A percentile compares a stretch with the other conserved stretches of the same genome.
Evolutionary conservation across 169 alveolate species (phyloP).

Genomic region (Plasmodium vinckei): DNA sequence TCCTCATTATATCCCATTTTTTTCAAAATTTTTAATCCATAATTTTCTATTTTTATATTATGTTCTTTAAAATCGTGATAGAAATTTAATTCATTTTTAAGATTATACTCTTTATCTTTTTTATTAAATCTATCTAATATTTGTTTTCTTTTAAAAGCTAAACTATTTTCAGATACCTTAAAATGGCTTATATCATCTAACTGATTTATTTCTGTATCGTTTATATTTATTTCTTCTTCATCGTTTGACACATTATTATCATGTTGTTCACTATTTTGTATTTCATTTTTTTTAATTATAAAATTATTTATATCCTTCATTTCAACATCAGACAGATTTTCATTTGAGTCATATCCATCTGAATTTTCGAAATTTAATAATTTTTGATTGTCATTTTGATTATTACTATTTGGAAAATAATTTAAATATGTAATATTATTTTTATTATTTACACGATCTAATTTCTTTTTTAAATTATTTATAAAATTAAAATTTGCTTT

Average conservation of each 20-base stretch:
- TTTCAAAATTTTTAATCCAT: constrained; percentile 27
- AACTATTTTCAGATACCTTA: constrained; percentile 27
- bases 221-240: neutral
- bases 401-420: constrained; percentile 11
- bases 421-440: constrained; percentile 51
- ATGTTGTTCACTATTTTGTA: neutral
- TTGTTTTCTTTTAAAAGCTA: constrained; percentile 57
- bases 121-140: constrained; percentile 38
- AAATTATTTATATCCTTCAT: neutral
- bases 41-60: constrained; percentile 39
- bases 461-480: constrained; percentile 34
- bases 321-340: constrained; percentile 2
- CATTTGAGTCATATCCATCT: neutral
- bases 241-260: neutral
- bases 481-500: constrained; percentile 19
- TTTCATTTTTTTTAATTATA: neutral
- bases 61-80: constrained; percentile 70
- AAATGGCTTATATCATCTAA: neutral
- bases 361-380: neutral
- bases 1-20: constrained; percentile 74
- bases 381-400: neutral
- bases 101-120: constrained; percentile 27
- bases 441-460: constrained; percentile 44
- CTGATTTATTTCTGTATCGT: neutral
- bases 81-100: constrained; percentile 54